A percentile compares a stretch with the other conserved stretches of the same genome.
These are phyloP conservation scores for Ruellia speciosa DNA, from an alignment of 305 asterid species.

Conservation along the genomic window DNA sequence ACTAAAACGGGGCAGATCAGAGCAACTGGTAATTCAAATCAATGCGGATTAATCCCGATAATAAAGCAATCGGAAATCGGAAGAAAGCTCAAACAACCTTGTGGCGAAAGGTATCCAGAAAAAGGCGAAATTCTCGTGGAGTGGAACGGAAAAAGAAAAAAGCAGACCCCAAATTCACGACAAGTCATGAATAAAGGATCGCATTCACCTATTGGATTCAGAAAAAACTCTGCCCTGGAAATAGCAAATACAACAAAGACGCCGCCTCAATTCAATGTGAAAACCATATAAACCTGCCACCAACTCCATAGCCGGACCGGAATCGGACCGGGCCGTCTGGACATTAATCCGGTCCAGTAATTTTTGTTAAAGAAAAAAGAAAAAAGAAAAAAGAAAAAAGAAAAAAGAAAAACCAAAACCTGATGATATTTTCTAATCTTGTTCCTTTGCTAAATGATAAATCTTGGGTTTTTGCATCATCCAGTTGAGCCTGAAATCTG, in stretches of 20 bases:
- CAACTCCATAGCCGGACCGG: no score
- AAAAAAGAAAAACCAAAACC: no score
- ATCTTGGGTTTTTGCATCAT: no score
- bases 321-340: no score
- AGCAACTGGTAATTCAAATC: not conserved
- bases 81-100: conserved; percentile 6
- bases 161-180: not conserved
- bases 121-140: conserved; percentile 14
- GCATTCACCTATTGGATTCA: not conserved
- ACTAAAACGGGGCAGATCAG: not conserved
- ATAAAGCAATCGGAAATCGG: conserved; percentile 15
- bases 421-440: no score
- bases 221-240: not conserved
- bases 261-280: no score
- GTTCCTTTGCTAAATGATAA: no score
- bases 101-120: conserved; percentile 19
- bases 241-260: conserved; percentile 4
- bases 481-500: no score
- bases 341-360: no score
- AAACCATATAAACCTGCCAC: no score
- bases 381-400: no score
- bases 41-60: not conserved
- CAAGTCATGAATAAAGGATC: not conserved
- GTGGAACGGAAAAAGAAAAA: conserved; percentile 9
- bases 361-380: no score